Base-by-base conservation (phyloP, 1,284 basidiomycete genomes). In the Papiliotrema flavescens region DNA sequence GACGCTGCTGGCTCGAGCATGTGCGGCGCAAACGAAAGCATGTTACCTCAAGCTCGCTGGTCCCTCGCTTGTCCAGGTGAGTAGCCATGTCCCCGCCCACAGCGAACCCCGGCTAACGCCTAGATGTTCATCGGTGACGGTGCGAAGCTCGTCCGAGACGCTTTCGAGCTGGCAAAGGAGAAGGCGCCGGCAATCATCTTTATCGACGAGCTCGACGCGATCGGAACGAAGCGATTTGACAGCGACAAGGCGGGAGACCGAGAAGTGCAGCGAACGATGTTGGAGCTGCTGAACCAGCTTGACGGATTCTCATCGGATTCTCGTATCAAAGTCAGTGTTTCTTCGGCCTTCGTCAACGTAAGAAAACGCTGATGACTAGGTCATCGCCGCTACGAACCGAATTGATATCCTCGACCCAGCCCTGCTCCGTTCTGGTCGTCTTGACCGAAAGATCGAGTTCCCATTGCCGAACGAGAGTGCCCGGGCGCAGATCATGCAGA, bases 161-260 rank as follows among this genome's bases (percentile, higher is more conserved):
- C 97, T 34, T 98, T 98, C 82, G 86, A 93, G 60, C 87, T 97
- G 17, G 95, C 96, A n/a, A 94, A 97, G 76, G 92, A 98, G 72
- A 93, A 98, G 72, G 90, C 94, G 3, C 95, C 95, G 3, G 94
- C 93, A 17, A 98, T 98, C 66, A 92, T 98, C 51, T 98, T 98
- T 76, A 98, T 98, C 74, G 95, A 98, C 75, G 95, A 98, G 76
- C 87, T 98, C 60, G 95, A 98, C 70, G 95, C 95, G 41, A 86
- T 98, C 67, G 95, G 96, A 70, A 98, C 96, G 8, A 99, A 99
- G 78, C 89, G 95, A 82, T 96, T 98, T 75, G 96, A 98, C 67
- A 94, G 90, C 47, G 96, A 94, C 68, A 98, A 96, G 53, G 89
- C 90, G 45, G 96, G 96, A 64, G 96, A 99, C 78, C 86, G 96